Conservation (phyloP, 2,329 filamentous ascomycete genomes). For the Dactylonectria macrodidyma region DNA sequence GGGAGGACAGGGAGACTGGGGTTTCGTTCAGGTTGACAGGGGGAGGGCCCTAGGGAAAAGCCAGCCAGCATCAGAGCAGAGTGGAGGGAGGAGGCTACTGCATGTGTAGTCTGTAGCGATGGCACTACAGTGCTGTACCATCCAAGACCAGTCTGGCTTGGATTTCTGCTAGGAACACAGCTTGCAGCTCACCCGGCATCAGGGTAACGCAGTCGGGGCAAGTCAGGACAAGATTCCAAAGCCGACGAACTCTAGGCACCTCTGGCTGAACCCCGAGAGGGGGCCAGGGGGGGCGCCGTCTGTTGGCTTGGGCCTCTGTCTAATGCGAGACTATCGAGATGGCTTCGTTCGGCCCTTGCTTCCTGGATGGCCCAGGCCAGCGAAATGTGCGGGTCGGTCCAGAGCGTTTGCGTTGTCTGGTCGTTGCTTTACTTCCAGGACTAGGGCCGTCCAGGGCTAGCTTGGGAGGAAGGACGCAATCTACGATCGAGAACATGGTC, state of each 20-base stretch:
- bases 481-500: constrained; percentile 23
- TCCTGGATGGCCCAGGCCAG: constrained; percentile 10
- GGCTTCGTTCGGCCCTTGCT: constrained; percentile 25
- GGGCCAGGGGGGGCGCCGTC: constrained; percentile 7
- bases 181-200: neutral
- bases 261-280: neutral
- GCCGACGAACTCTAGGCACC: neutral
- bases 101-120: neutral
- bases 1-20: constrained; percentile 5
- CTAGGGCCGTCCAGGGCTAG: constrained; percentile 10
- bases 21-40: neutral
- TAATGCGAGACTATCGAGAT: constrained; percentile 47
- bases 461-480: constrained; percentile 4
- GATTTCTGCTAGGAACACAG: neutral
- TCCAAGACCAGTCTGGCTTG: neutral
- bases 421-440: neutral
- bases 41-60: neutral
- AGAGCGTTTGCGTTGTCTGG: constrained; percentile 23
- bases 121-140: neutral
- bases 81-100: neutral
- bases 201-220: constrained; percentile 1
- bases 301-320: constrained; percentile 34
- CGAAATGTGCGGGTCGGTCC: constrained; percentile 29
- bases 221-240: neutral
- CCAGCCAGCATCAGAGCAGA: neutral